phyloP scores from a whole-genome alignment of 164 flowering plant genomes.

The Pachysandra terminalis region DNA sequence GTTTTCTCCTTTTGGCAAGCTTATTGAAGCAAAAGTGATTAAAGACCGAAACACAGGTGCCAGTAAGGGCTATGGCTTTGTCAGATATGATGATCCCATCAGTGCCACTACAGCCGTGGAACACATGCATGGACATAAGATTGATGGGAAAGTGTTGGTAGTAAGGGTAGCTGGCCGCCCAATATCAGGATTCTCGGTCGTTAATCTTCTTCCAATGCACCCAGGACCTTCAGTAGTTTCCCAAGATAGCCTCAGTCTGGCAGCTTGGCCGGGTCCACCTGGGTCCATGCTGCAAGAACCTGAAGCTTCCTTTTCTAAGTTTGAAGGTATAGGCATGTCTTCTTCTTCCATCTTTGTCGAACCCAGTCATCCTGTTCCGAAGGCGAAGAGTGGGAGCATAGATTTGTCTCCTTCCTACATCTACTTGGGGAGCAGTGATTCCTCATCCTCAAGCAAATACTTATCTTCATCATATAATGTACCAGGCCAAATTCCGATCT shows the following conservation, averaged over 20 bases:
- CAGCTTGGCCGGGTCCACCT: conserved; percentile 21
- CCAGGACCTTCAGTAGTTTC: conserved; percentile 10
- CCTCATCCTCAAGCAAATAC: conserved; percentile 1
- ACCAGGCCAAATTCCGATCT: conserved; percentile 2
- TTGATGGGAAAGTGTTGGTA: conserved; percentile 35
- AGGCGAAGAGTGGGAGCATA: conserved; percentile 4
- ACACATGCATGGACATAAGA: conserved; percentile 30
- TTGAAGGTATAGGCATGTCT: background rate
- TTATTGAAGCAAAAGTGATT: conserved; percentile 28
- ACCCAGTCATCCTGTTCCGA: background rate
- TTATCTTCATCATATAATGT: conserved; percentile 2
- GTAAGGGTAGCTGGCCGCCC: conserved; percentile 30
- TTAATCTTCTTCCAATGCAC: conserved; percentile 6
- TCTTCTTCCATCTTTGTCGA: background rate
- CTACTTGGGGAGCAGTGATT: conserved; percentile 5
- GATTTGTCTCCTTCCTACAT: conserved; percentile 13
- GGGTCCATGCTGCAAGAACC: conserved; percentile 19
- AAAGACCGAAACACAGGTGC: conserved; percentile 33
- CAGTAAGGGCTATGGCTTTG: conserved; percentile 48
- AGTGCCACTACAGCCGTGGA: conserved; percentile 32
- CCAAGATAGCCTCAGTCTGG: conserved; percentile 9
- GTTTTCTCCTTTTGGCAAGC: conserved; percentile 42
- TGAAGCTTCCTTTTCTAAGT: conserved; percentile 4
- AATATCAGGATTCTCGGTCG: conserved; percentile 1
- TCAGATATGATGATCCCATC: conserved; percentile 25